Conservation (phyloP, 1,139 yeast species). For the Diutina siamensis region DNA sequence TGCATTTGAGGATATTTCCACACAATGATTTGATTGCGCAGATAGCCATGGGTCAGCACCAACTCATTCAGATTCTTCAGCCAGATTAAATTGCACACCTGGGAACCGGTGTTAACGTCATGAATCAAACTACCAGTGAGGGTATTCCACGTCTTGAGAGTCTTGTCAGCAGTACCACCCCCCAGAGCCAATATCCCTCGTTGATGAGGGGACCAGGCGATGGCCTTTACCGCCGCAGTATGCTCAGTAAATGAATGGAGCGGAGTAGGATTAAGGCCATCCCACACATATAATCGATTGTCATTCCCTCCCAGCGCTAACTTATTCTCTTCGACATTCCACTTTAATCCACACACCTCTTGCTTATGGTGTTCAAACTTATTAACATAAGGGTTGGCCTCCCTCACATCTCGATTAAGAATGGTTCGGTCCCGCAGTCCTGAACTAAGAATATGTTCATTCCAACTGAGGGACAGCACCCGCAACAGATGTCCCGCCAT, state of each 20-base stretch:
- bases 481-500: slow-evolving; percentile 87
- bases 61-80: slow-evolving; percentile 83
- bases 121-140: slow-evolving; percentile 60
- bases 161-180: slow-evolving; percentile 93
- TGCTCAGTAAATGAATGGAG: slow-evolving; percentile 70
- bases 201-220: slow-evolving; percentile 97
- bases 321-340: slow-evolving; percentile 85
- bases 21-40: slow-evolving; percentile 79
- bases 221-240: slow-evolving; percentile 90
- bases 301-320: slow-evolving; percentile 94
- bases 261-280: slow-evolving; percentile 63
- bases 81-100: slow-evolving; percentile 92
- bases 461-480: slow-evolving; percentile 89
- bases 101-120: slow-evolving; percentile 89
- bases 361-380: slow-evolving; percentile 71
- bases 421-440: slow-evolving; percentile 84
- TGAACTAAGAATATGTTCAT: slow-evolving; percentile 74
- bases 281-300: slow-evolving; percentile 78
- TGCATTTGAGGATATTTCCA: slow-evolving; percentile 95
- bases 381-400: slow-evolving; percentile 71
- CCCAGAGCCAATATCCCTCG: slow-evolving; percentile 90
- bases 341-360: slow-evolving; percentile 91
- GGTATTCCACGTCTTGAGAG: slow-evolving; percentile 89
- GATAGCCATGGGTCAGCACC: slow-evolving; percentile 92
- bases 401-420: slow-evolving; percentile 82